Evolutionary conservation across 192 early-diverging fungal species (phyloP), one percentile per base, ranked within the genome.

Genomic region (Coemansia sp.): DNA sequence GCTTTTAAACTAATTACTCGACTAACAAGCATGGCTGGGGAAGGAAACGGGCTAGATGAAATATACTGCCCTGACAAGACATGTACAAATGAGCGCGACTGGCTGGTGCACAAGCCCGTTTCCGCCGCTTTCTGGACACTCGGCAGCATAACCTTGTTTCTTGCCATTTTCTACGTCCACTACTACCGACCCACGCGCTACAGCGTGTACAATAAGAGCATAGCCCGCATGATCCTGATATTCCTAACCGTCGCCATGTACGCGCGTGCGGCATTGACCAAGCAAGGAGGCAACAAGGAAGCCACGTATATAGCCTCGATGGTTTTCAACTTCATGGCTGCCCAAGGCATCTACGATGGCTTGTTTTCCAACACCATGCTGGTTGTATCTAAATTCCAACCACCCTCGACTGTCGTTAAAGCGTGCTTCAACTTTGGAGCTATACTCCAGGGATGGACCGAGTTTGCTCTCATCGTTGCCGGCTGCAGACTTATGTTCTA

Each of bases 71-170:
- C 66, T 12, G 7, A 18, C 10, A 43, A 25, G 2, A 31, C 45
- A 25, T 75, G 72, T 30, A 21, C 9, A 21, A 59, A 42, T 4
- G 31, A 64, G 18, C 63, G 72, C 26, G 72, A 75, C 63, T 75
- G 72, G 72, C 49, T 75, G 13, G 52, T 34, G 2, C 6, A 57
- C n/a, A 34, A 23, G 6, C 72, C 72, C 0, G 63, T 12, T n/a
- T 25, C 51, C 8, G 62, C 63, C 0, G 34, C 63, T 1, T 33
- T 46, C 20, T 75, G 72, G 72, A 60, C 33, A 7, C 46, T 69
- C 9, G 72, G 72, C 18, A 51, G 42, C 13, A 40, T 74, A 7
- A 46, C 35, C 21, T 10, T 67, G 29, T 58, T 58, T 1, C 39
- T 63, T 9, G 37, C 31, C 2, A 29, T 64, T 9, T 8, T 64